Percentiles rank a stretch among this genome's conserved stretches.
phyloP scores from a whole-genome alignment of 192 early-diverging fungal species.

The Linnemannia zychae region DNA sequence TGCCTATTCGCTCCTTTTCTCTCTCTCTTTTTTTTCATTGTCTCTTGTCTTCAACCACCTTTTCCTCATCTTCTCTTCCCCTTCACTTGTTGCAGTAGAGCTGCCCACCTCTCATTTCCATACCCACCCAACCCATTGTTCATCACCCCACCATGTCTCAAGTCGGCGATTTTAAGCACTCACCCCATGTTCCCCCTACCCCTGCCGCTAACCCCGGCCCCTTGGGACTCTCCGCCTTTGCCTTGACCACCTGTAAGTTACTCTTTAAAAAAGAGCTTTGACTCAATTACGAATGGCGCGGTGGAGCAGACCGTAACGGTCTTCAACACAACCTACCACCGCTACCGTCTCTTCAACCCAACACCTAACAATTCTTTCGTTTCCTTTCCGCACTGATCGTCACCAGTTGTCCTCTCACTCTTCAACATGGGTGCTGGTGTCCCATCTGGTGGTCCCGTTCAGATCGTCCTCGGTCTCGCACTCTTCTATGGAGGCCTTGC shows the following conservation, averaged over 20 bases:
- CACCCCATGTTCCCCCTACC: slow-evolving; percentile 20
- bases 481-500: slow-evolving; percentile 83
- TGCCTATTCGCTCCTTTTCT: not conserved
- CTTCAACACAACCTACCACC: no score
- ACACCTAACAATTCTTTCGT: not conserved
- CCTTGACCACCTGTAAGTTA: slow-evolving; percentile 68
- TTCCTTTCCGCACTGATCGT: not conserved
- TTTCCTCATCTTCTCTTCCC: not conserved
- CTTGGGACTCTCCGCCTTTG: slow-evolving; percentile 72
- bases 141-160: slow-evolving; percentile 9
- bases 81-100: not conserved
- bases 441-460: slow-evolving; percentile 62
- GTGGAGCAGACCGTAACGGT: no score
- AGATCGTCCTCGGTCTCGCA: slow-evolving; percentile 74
- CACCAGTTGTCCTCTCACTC: slow-evolving; percentile 75
- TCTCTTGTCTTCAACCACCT: no score
- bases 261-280: no score
- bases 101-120: not conserved
- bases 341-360: slow-evolving; percentile 63
- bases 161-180: slow-evolving; percentile 23
- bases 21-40: slow-evolving; percentile 8
- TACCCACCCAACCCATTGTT: not conserved
- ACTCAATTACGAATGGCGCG: no score
- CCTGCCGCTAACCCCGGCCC: slow-evolving; percentile 72
- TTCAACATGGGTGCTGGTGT: slow-evolving; percentile 78